Conservation (phyloP, 2,329 filamentous ascomycete genomes). For the Colletotrichum tamarilloi region DNA sequence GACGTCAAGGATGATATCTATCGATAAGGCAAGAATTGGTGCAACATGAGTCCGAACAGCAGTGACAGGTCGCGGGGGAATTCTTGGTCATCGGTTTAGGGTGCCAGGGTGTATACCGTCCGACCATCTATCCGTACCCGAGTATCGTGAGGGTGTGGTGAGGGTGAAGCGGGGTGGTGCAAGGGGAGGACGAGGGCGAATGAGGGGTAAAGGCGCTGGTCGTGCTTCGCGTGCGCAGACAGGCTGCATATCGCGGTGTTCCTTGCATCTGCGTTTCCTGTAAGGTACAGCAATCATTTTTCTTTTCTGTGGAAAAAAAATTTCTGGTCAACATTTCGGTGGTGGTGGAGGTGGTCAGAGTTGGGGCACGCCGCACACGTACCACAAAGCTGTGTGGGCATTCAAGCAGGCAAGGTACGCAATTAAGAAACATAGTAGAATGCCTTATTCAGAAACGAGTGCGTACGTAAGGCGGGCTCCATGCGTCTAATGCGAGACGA, state of each 20-base stretch:
- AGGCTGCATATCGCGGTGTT: conserved; percentile 8
- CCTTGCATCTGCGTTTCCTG: conserved; percentile 32
- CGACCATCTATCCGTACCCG: conserved; percentile 5
- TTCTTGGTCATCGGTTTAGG: conserved; percentile 8
- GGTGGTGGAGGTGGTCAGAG: conserved; percentile 1
- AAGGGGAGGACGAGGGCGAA: conserved; percentile 12
- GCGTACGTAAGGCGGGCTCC: conserved; percentile 24
- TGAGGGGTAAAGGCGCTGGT: conserved; percentile 12
- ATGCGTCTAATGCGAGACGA: conserved; percentile 15
- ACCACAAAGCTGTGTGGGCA: background rate
- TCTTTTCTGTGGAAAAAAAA: background rate
- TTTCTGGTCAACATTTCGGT: background rate
- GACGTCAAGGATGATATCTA: conserved; percentile 17
- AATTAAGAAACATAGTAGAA: background rate
- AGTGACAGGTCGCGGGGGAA: conserved; percentile 10
- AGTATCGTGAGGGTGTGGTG: conserved; percentile 25
- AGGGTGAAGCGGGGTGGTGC: conserved; percentile 26
- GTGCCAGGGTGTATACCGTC: background rate
- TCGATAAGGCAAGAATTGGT: conserved; percentile 16
- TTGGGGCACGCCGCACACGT: background rate
- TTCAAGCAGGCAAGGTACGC: background rate
- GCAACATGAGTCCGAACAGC: conserved; percentile 6
- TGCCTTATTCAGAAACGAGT: conserved; percentile 26
- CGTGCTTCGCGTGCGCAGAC: background rate
- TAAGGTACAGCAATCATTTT: conserved; percentile 18